phyloP scores from a whole-genome alignment of 805 yeast genomes.

The Candida quercuum region DNA sequence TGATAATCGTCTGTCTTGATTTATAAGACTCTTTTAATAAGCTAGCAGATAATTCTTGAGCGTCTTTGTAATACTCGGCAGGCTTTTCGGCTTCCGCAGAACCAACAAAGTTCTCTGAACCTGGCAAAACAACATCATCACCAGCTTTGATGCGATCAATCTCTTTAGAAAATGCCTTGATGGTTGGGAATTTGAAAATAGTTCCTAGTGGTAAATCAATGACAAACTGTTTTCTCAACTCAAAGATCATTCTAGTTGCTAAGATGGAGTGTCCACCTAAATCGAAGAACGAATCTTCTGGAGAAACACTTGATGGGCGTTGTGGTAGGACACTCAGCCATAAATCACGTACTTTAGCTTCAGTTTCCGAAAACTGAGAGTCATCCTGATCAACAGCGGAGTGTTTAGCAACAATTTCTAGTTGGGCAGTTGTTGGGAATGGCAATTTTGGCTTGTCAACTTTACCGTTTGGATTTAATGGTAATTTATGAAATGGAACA shows the following conservation, averaged over 20 bases:
- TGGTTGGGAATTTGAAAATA: constrained; percentile 85
- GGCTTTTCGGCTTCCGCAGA: constrained; percentile 27
- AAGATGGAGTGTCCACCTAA: constrained; percentile 97
- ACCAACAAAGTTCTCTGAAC: constrained; percentile 16
- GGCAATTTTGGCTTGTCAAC: constrained; percentile 96
- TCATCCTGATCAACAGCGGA: constrained; percentile 36
- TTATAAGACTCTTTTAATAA: constrained; percentile 40
- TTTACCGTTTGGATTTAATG: constrained; percentile 97
- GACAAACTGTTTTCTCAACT: constrained; percentile 69
- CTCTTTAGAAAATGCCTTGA: constrained; percentile 70
- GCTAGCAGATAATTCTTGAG: constrained; percentile 41
- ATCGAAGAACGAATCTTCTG: constrained; percentile 89
- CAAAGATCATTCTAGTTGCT: constrained; percentile 96
- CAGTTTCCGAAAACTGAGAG: constrained; percentile 55
- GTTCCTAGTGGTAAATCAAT: constrained; percentile 87
- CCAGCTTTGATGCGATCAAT: constrained; percentile 53
- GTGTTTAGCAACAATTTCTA: constrained; percentile 65
- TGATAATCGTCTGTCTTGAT: constrained; percentile 34
- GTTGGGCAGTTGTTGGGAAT: constrained; percentile 86
- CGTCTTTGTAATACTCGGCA: constrained; percentile 66
- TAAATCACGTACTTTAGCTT: constrained; percentile 65
- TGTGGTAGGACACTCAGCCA: constrained; percentile 87
- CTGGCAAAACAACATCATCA: constrained; percentile 41
- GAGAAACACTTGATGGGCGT: constrained; percentile 70
- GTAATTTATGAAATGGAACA: constrained; percentile 81